These are phyloP conservation scores for Hevea brasiliensis DNA, from an alignment of 345 rosid genomes.

Conservation along the genomic window DNA sequence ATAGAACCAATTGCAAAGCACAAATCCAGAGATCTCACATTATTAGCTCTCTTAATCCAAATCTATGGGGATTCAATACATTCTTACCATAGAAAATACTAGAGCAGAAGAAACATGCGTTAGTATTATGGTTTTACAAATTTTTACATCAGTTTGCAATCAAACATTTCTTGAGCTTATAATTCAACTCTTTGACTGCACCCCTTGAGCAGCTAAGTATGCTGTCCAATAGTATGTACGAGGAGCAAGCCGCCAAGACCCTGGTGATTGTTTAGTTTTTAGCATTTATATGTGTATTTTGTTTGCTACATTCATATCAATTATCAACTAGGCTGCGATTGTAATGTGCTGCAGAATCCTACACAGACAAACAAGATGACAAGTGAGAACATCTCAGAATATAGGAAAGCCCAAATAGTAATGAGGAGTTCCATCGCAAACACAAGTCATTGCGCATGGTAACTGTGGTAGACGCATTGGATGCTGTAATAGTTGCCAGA, in stretches of 20 bases:
- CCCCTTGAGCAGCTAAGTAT: not conserved
- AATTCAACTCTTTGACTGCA: not conserved
- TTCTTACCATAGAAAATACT: not conserved
- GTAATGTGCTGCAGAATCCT: not conserved
- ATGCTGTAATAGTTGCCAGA: not conserved
- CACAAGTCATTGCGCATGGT: not conserved
- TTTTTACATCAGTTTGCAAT: not conserved
- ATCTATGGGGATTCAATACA: not conserved
- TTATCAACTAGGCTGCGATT: not conserved
- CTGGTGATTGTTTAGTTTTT: not conserved
- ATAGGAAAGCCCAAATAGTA: not conserved
- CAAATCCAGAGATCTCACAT: not conserved
- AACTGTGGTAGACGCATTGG: not conserved
- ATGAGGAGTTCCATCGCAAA: constrained; percentile 1
- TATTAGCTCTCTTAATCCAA: not conserved
- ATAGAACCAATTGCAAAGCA: not conserved
- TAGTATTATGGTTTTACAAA: not conserved
- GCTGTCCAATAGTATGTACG: not conserved
- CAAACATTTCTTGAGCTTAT: not conserved
- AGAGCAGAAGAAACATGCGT: not conserved
- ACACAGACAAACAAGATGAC: not conserved
- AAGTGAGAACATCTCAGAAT: not conserved
- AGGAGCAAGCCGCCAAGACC: not conserved
- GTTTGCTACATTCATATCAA: not conserved
- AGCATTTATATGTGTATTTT: not conserved